Percentiles rank a stretch among this genome's conserved stretches.
These are phyloP conservation scores for Penicillium vulpinum DNA, from an alignment of 2,329 filamentous ascomycete species.

Conservation along the genomic window DNA sequence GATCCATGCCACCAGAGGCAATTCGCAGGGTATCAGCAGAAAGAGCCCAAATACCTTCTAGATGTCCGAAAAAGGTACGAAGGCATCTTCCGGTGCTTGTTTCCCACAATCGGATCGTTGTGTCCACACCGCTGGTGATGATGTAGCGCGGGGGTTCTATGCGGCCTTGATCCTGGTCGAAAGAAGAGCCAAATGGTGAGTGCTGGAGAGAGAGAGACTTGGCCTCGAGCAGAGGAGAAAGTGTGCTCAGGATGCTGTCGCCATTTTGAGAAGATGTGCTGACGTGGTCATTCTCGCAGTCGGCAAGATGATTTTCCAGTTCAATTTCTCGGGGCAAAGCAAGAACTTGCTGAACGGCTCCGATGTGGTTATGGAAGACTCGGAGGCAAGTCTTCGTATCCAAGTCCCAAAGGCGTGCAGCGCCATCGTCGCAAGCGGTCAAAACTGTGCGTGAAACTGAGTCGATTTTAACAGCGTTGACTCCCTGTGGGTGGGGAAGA, in stretches of 20 bases:
- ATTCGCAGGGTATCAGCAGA: conserved; percentile 85
- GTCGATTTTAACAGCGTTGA: conserved; percentile 93
- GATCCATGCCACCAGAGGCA: conserved; percentile 87
- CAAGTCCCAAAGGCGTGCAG: conserved; percentile 88
- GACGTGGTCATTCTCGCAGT: conserved; percentile 58
- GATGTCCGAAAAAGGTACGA: conserved; percentile 91
- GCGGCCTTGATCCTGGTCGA: conserved; percentile 61
- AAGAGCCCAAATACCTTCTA: conserved; percentile 94
- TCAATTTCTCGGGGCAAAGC: conserved; percentile 85
- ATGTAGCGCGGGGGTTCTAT: conserved; percentile 84
- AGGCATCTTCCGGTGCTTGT: conserved; percentile 77
- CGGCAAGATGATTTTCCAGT: conserved; percentile 68
- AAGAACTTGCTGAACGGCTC: conserved; percentile 89
- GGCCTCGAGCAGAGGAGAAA: conserved; percentile 26
- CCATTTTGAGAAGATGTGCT: conserved; percentile 36
- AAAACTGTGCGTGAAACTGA: conserved; percentile 78
- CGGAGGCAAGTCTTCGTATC: conserved; percentile 77
- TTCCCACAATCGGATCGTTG: conserved; percentile 91
- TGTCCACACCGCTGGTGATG: conserved; percentile 86
- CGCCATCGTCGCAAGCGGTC: conserved; percentile 91
- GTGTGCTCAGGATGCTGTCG: conserved; percentile 26
- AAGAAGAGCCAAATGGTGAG: conserved; percentile 62
- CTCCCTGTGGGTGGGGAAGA: conserved; percentile 86
- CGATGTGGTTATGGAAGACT: conserved; percentile 84
- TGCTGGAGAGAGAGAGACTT: conserved; percentile 40